Base-by-base conservation (phyloP, 305 asterid genomes). In the Rubia occidens region DNA sequence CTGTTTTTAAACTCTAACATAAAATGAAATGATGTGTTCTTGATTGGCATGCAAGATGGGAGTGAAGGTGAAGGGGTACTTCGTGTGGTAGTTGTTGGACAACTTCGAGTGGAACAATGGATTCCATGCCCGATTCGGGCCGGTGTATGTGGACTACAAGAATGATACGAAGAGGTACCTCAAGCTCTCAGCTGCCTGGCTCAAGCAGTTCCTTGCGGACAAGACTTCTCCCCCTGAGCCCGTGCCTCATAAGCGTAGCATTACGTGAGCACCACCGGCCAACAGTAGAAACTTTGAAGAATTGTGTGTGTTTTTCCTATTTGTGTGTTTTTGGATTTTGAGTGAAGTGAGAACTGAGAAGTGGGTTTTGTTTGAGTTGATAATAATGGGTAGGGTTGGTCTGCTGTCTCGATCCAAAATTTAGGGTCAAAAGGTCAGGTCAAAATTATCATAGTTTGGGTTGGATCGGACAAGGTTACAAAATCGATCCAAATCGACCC, bases 41-140 rank as follows among this genome's bases (percentile, higher is more conserved):
- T 43, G 47, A 45, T 7, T 47, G 15, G 15, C 49, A 51, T 35
- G 66, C 66, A 62, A 51, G 15, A 8, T 1, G 20, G 67, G 67
- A 11, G 67, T 63, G 67, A 39, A 63, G 49, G 67, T 18, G 49
- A 63, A 63, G 67, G 67, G 67, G 13, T 63, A 63, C 15, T 63
- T 63, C 5, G 51, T 39, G 51, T 63, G 67, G 67, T 63, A 51
- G 15, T 32, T 63, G 67, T 21, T 63, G 67, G 67, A 63, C 51
- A 63, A 63, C 18, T 63, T 63, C 7, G 67, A 63, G 67, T 63
- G 67, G 67, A 63, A 63, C 29, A 63, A 63, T n/a, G 67, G 67
- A 2, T 63, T 63, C 51, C 67, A 63, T 63, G 67, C 67, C 13
- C 49, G 67, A 0, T 63, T 63, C 39, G 67, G 67, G 49, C 32